A percentile compares a stretch with the other conserved stretches of the same genome.
Evolutionary conservation across 163 green algal genomes (phyloP).

Genomic region (Prototheca stagnorum): DNA sequence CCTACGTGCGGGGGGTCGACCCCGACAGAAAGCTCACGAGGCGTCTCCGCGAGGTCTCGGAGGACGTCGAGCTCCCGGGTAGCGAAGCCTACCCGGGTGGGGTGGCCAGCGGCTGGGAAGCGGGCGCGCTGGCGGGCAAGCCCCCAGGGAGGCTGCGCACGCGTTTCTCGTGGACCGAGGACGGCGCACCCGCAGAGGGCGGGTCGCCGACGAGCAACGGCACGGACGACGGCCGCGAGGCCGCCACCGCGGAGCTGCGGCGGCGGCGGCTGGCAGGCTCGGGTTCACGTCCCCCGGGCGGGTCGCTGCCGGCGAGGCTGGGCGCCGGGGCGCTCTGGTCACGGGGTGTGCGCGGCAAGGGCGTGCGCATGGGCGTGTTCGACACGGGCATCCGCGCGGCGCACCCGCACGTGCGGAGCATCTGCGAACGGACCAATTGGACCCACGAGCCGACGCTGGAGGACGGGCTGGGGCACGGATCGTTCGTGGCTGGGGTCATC

Average conservation of each 20-base stretch:
- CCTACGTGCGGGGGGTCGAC: too few relatives aligned
- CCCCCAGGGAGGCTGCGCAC: constrained; percentile 26
- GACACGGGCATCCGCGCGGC: constrained; percentile 80
- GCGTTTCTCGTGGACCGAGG: too few relatives aligned
- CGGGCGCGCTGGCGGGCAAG: constrained; percentile 13
- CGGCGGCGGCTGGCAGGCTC: neutral
- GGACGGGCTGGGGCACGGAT: constrained; percentile 89
- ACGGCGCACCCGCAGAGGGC: constrained; percentile 13
- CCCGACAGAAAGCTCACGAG: too few relatives aligned
- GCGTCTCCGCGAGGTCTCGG: too few relatives aligned
- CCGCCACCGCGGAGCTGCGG: neutral
- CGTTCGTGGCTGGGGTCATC: constrained; percentile 93
- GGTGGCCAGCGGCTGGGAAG: too few relatives aligned
- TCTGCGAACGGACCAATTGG: constrained; percentile 87
- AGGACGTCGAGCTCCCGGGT: too few relatives aligned
- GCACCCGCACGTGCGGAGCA: constrained; percentile 88
- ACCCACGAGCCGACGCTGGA: constrained; percentile 83
- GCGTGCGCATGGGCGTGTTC: constrained; percentile 86
- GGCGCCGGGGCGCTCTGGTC: constrained; percentile 49
- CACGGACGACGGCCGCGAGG: neutral
- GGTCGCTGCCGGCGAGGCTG: constrained; percentile 22
- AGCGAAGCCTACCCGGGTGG: too few relatives aligned
- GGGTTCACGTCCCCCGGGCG: neutral
- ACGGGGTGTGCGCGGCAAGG: constrained; percentile 46
- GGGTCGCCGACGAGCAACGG: neutral